Conservation (phyloP, 148 eudicot genomes). For the Vaccinium darrowii region DNA sequence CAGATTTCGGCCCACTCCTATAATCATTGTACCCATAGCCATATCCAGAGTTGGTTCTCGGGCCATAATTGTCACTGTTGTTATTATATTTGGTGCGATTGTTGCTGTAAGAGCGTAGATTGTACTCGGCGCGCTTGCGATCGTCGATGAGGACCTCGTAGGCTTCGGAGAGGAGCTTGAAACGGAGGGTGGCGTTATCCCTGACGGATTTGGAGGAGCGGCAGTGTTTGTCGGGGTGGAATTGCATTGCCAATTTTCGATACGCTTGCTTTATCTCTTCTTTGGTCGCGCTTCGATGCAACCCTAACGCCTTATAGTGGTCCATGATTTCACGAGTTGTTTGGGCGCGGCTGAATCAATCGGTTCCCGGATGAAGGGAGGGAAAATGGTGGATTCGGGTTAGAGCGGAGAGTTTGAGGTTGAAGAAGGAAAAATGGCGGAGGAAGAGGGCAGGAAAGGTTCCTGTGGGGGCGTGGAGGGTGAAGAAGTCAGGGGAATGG, state of each 20-base stretch:
- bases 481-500: neutral
- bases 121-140: constrained; percentile 70
- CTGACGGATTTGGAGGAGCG: constrained; percentile 48
- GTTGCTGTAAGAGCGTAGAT: constrained; percentile 26
- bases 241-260: constrained; percentile 70
- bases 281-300: constrained; percentile 52
- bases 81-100: neutral
- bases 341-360: neutral
- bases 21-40: constrained; percentile 15
- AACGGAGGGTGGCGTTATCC: constrained; percentile 53
- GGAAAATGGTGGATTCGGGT: neutral
- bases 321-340: constrained; percentile 32
- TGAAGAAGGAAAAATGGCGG: neutral
- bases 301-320: constrained; percentile 70
- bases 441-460: neutral
- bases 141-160: constrained; percentile 82
- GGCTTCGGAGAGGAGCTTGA: constrained; percentile 85
- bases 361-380: neutral
- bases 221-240: constrained; percentile 87
- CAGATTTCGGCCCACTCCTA: neutral
- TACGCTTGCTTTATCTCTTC: constrained; percentile 75
- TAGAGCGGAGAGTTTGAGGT: neutral
- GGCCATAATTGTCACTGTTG: neutral
- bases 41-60: constrained; percentile 13
- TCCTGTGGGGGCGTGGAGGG: neutral